Evolutionary conservation across 2,329 filamentous ascomycete genomes (phyloP).

Genomic region (Epichloe coenophiala): DNA sequence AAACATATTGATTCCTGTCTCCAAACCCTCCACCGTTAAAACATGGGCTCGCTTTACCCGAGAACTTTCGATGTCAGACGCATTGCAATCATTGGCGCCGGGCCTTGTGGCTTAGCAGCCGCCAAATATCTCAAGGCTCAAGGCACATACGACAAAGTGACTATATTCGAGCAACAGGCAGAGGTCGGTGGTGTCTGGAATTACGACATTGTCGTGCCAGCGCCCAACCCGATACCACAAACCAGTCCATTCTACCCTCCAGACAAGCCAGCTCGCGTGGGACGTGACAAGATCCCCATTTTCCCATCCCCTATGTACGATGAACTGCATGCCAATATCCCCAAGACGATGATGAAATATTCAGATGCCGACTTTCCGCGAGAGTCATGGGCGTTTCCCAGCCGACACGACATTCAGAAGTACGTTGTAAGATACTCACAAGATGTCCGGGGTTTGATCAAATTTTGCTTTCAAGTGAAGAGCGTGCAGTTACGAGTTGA

Average conservation of each 20-base stretch:
- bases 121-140: slow-evolving; percentile 71
- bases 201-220: slow-evolving; percentile 44
- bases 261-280: slow-evolving; percentile 47
- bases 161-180: slow-evolving; percentile 69
- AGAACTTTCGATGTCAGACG: slow-evolving; percentile 36
- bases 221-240: slow-evolving; percentile 48
- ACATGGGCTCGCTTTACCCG: slow-evolving; percentile 17
- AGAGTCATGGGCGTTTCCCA: slow-evolving; percentile 59
- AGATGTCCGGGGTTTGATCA: slow-evolving; percentile 53
- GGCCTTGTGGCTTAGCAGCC: slow-evolving; percentile 63
- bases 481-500: slow-evolving; percentile 29
- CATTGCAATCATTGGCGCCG: slow-evolving; percentile 72
- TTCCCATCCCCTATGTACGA: slow-evolving; percentile 78
- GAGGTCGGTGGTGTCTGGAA: slow-evolving; percentile 78
- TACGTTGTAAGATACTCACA: slow-evolving; percentile 64
- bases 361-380: slow-evolving; percentile 54
- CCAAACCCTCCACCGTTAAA: background rate
- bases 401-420: slow-evolving; percentile 52
- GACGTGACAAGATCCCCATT: slow-evolving; percentile 29
- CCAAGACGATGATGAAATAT: slow-evolving; percentile 67
- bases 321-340: slow-evolving; percentile 74
- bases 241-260: slow-evolving; percentile 47
- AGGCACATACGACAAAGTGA: slow-evolving; percentile 51
- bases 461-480: slow-evolving; percentile 58
- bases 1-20: background rate